Base-by-base conservation (phyloP, 2,329 filamentous ascomycete species). In the Fusarium sp. region DNA sequence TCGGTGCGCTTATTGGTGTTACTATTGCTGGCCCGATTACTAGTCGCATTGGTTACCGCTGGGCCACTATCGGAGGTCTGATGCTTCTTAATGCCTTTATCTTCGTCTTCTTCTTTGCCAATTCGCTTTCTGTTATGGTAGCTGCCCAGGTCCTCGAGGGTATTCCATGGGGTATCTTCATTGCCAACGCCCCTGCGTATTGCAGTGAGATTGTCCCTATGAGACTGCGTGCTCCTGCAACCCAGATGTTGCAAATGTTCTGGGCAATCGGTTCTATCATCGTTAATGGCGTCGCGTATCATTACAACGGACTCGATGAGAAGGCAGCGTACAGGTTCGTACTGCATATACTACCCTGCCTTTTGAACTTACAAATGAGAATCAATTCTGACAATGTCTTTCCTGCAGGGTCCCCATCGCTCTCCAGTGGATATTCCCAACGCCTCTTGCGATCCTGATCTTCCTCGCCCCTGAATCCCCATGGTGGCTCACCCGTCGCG, bases 91-190 rank as follows among this genome's bases (percentile, higher is more conserved):
- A 83, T 61, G 79, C 75, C 68, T 81, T 81, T 59, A 84, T 84
- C 69, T 83, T 84, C 55, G 66, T 89, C 66, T 89, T 88, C 75
- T 91, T 87, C 81, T 91, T 89, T 73, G 87, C 77, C 72, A 52
- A 81, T 32, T 84, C 82, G 8, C 81, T 85, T 1, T 61, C 78
- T 8, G 73, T 87, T 66, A 81, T 87, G 60, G 84, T 89, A 55
- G 83, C 83, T 1, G 81, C 85, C 24, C 89, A 91, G 81, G 81
- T 89, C 30, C 83, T 91, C 57, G 88, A 90, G 79, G 89, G 89
- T 72, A 77, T 91, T n/a, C 89, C 81, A 1, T 91, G 89, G 89
- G 89, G 89, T 26, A 86, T 91, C 76, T 91, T 91, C 80, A 89
- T 90, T 69, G 88, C 89, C 76, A 90, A 90, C 78, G 84, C 89